Evolutionary conservation across 768 basidiomycete species (phyloP), one percentile per base, ranked within the genome.

Genomic region (Auricularia cornea): DNA sequence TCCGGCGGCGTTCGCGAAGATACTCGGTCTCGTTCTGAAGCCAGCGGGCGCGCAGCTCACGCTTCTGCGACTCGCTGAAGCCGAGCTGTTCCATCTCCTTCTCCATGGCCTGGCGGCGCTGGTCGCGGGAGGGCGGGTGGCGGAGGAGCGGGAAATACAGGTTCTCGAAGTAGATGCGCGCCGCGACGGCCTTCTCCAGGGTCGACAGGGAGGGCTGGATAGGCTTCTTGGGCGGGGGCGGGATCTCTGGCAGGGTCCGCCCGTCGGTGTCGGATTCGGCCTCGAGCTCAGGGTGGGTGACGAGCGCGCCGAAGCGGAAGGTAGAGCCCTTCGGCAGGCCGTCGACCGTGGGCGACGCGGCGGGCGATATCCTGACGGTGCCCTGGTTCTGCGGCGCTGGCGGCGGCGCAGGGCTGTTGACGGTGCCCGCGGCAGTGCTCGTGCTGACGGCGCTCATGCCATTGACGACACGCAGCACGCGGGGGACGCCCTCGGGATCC

Each of bases 101-200:
- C 76, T 98, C 95, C 83, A 98, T 90, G 29, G 92, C 89, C 31
- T 87, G 74, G 68, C 87, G 81, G 63, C 96, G 82, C 73, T 92
- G 87, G 72, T 96, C 94, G 33, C 96, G 84, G 64, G 89, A 90
- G 59, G 91, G 85, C 32, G 89, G 83, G 64, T 93, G 89, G 67
- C 92, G 89, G 71, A 94, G 84, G 62, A 94, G 81, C 32, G 85
- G 87, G 75, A 90, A 95, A 75, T 90, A 95, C 32, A 88, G 80
- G 71, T 90, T 93, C 80, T 92, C 92, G 75, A 98, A 97, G 81
- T 87, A 97, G 77, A 98, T 92, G 72, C 90, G 86, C 44, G 90
- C 87, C 35, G 94, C 88, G 64, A 94, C 92, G 60, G 94, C 92
- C 73, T 90, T 94, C 75, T 99, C 95, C 71, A 98, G 80, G 32